Conservation (phyloP, 495 filamentous ascomycete genomes). For the Talaromyces proteolyticus region DNA sequence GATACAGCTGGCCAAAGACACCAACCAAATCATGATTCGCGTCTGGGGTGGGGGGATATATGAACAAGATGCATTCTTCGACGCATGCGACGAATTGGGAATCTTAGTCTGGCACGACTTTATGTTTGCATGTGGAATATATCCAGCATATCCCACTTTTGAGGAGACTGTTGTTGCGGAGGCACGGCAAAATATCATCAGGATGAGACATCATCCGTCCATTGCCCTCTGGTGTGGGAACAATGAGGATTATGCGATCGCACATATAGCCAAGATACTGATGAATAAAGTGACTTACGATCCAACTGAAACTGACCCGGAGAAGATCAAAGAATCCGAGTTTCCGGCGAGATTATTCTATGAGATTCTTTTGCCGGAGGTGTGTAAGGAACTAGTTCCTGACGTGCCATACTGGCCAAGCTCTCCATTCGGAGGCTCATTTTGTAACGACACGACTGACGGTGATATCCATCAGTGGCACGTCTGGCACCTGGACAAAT, state of each 20-base stretch:
- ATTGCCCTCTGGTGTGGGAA: slow-evolving; percentile 77
- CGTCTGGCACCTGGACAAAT: slow-evolving; percentile 76
- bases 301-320: slow-evolving; percentile 31
- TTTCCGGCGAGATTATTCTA: slow-evolving; percentile 81
- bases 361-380: slow-evolving; percentile 67
- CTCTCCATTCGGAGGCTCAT: slow-evolving; percentile 65
- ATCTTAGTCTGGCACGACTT: slow-evolving; percentile 65
- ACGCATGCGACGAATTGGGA: slow-evolving; percentile 54
- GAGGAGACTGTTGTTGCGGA: slow-evolving; percentile 56
- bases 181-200: slow-evolving; percentile 58
- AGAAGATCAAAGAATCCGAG: too few relatives aligned
- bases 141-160: slow-evolving; percentile 59
- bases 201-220: slow-evolving; percentile 66
- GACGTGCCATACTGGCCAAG: slow-evolving; percentile 62
- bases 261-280: slow-evolving; percentile 66
- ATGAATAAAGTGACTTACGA: neutral
- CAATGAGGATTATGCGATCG: slow-evolving; percentile 81
- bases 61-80: slow-evolving; percentile 55
- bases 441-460: slow-evolving; percentile 61
- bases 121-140: slow-evolving; percentile 62
- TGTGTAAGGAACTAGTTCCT: slow-evolving; percentile 49
- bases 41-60: slow-evolving; percentile 63
- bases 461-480: slow-evolving; percentile 92
- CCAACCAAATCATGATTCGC: slow-evolving; percentile 55
- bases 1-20: slow-evolving; percentile 49